Base-by-base conservation (phyloP, 2,329 filamentous ascomycete genomes). In the Aspergillus sojae region DNA sequence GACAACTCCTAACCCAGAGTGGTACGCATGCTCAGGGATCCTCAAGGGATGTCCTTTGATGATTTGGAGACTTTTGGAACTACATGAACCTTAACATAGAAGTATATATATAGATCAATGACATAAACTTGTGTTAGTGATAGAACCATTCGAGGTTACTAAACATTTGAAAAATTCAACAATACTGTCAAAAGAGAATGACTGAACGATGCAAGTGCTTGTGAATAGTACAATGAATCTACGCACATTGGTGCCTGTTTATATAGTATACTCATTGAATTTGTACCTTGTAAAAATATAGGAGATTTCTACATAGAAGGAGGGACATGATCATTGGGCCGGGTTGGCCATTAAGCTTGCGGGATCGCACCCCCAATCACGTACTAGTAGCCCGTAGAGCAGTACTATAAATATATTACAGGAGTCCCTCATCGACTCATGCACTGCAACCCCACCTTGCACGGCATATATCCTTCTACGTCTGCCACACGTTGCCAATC, bases 1-100 rank as follows among this genome's bases (percentile, higher is more conserved):
- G 41, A 16, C 64, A 68, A 48, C 65, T 70, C 53, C 41, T 70
- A 28, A 52, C 62, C 26, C 65, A 61, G 21, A 43, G 36, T 39
- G 14, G n/a, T n/a, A 21, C 28, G 23, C 45, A 23, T 16, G 6
- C 26, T 39, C 46, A 36, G 7, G 57, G 57, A 9, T 30, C 57
- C 14, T 53, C 32, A 6, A n/a, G 10, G 16, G 46, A 48, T 50
- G 36, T 53, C 21, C 46, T 59, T 21, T 54, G 52, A 54, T 34
- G n/a, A 21, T 19, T 54, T 26, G 21, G 16, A 16, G 14, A 54
- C 32, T 23, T 34, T 39, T 55, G 52, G 14, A 39, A 55, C 10
- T 23, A 14, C 28, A 32, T 52, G 28, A 52, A 52, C 16, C 12
- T 52, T 16, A 14, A 9, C n/a, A 54, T 54, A 54, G 50, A 52